Conservation (phyloP, 179 eudicot genomes). For the Spergularia azorica region DNA sequence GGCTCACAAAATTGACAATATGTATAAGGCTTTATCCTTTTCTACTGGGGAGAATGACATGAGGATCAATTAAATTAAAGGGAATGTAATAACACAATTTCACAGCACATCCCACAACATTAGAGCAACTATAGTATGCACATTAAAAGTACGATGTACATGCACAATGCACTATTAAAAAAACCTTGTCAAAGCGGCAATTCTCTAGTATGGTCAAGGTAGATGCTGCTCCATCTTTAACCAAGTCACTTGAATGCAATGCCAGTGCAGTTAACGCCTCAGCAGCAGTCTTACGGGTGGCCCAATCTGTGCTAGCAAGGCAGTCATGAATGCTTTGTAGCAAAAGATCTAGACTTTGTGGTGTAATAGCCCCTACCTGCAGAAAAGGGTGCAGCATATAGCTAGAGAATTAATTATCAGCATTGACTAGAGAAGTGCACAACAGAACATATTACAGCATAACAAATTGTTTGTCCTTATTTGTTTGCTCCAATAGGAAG, state of each 20-base stretch:
- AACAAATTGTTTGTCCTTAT: background rate
- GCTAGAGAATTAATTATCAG: background rate
- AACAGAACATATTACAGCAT: background rate
- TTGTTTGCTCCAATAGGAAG: background rate
- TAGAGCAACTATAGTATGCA: background rate
- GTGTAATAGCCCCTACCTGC: slow-evolving; percentile 89
- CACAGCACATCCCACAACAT: background rate
- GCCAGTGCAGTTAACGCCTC: slow-evolving; percentile 80
- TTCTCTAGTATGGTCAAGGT: slow-evolving; percentile 75
- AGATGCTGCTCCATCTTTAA: slow-evolving; percentile 57
- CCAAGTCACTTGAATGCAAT: slow-evolving; percentile 66
- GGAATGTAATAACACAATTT: slow-evolving; percentile 5
- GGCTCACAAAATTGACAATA: background rate
- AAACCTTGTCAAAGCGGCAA: slow-evolving; percentile 93
- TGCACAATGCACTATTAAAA: background rate
- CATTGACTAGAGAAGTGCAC: background rate
- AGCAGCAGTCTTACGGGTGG: slow-evolving; percentile 96
- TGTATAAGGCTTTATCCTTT: background rate
- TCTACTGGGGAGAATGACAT: background rate
- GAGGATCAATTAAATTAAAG: background rate
- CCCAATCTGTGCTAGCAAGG: slow-evolving; percentile 91
- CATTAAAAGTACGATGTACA: background rate
- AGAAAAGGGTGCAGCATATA: slow-evolving; percentile 14
- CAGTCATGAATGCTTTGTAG: slow-evolving; percentile 81
- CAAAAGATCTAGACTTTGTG: slow-evolving; percentile 73